These are phyloP conservation scores for Wickerhamomyces canadensis DNA, from an alignment of 805 yeast genomes.

Conservation along the genomic window DNA sequence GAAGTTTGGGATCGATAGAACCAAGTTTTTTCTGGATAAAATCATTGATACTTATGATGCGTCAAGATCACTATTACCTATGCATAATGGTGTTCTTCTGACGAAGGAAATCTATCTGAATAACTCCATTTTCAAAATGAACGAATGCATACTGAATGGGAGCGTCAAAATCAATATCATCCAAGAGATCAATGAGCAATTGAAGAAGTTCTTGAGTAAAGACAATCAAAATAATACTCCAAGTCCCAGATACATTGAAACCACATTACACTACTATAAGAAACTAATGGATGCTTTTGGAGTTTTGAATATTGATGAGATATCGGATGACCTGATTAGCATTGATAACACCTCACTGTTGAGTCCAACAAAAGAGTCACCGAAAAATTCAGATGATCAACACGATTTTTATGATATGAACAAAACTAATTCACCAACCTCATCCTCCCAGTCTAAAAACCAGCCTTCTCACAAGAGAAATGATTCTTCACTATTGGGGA, in stretches of 20 bases:
- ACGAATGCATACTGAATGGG: constrained; percentile 14
- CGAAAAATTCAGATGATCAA: neutral
- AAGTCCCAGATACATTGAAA: constrained; percentile 8
- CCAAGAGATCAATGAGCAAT: constrained; percentile 16
- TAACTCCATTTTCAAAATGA: constrained; percentile 8
- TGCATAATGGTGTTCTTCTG: constrained; percentile 15
- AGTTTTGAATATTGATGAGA: constrained; percentile 5
- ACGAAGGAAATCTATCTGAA: constrained; percentile 13
- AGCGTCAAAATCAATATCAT: constrained; percentile 21
- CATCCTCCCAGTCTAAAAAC: neutral
- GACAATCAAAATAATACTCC: no score
- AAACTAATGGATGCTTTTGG: constrained; percentile 23
- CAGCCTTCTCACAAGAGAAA: neutral
- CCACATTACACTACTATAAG: constrained; percentile 17
- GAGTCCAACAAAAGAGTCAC: neutral
- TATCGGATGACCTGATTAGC: constrained; percentile 1
- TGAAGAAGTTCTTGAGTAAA: constrained; percentile 9
- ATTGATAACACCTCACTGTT: neutral
- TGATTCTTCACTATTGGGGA: neutral
- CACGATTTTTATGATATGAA: no score
- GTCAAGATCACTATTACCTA: no score
- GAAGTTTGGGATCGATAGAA: constrained; percentile 6
- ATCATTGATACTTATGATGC: constrained; percentile 13
- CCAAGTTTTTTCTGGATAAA: constrained; percentile 10
- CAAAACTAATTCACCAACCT: no score